Evolutionary conservation across 257 asterid genomes (phyloP).

Genomic region (Solanum virginianum): DNA sequence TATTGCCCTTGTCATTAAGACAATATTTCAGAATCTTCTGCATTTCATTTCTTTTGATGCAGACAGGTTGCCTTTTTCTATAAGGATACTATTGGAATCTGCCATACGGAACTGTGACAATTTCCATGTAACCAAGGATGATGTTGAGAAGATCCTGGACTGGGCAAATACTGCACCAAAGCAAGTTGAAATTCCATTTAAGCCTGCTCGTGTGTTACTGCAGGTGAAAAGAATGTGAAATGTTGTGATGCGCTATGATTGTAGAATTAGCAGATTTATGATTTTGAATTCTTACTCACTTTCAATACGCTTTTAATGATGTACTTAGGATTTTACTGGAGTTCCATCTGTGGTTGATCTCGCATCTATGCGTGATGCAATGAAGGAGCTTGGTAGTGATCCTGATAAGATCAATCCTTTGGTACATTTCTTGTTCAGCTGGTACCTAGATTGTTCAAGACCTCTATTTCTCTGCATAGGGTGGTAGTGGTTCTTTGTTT

Average conservation of each 20-base stretch:
- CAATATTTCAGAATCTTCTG: not conserved
- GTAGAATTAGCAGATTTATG: not conserved
- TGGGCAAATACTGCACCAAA: conserved; percentile 78
- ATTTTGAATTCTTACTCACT: not conserved
- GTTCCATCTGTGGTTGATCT: conserved; percentile 96
- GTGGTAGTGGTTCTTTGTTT: not conserved
- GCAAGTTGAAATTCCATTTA: conserved; percentile 88
- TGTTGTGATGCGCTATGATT: not conserved
- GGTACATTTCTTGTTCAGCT: conserved; percentile 24
- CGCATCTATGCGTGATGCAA: conserved; percentile 92
- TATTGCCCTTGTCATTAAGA: not conserved
- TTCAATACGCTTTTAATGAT: not conserved
- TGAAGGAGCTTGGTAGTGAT: conserved; percentile 63
- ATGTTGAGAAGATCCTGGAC: conserved; percentile 75
- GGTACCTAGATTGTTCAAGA: not conserved
- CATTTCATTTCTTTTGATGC: conserved; percentile 5
- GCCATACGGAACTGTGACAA: conserved; percentile 85
- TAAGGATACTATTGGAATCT: conserved; percentile 66
- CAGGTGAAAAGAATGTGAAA: conserved; percentile 42
- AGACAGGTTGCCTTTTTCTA: conserved; percentile 76
- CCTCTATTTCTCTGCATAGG: not conserved
- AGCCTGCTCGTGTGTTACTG: conserved; percentile 84
- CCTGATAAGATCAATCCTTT: conserved; percentile 81
- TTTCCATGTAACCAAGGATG: conserved; percentile 72
- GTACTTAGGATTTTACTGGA: conserved; percentile 81